Evolutionary conservation across 2,329 filamentous ascomycete genomes (phyloP), one percentile per base, ranked within the genome.

Genomic region (Exophiala phaeomuriformis): DNA sequence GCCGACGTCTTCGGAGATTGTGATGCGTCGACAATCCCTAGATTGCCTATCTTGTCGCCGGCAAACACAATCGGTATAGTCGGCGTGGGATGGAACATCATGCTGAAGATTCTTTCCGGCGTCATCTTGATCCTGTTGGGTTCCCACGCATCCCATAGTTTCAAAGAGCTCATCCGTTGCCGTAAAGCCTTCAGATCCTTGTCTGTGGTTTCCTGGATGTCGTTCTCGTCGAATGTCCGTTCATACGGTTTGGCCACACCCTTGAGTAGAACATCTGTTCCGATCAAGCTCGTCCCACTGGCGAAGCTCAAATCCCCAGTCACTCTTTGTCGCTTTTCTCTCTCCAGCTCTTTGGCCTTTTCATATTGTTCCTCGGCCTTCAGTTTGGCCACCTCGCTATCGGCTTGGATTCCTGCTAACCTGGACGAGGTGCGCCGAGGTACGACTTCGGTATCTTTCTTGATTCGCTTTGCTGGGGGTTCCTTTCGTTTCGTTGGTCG

Each of bases 51-150:
- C 67, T 98, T 98, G 65, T 98, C 93, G 7, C 91, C 91, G 0
- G 91, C 91, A 66, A 98, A 94, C 1, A 97, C 79, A 2, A 98
- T 75, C 0, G 90, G 83, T 64, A 97, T 97, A 2, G 90, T 83
- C 53, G 83, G 77, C 0, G 84, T 90, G 0, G 93, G 93, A 64
- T 98, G 93, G 62, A 98, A 91, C 0, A 85, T 83, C 63, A 97
- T 82, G 0, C 87, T 79, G 65, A 97, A 98, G 9, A 95, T 80
- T 49, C 91, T 76, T 62, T 95, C 89, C 0, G 90, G 90, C 0
- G 87, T 91, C 46, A 96, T 84, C 67, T 96, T 97, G 64, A 96
- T 93, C 86, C 88, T 81, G 64, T 85, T 90, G 0, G 90, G 90
- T 19, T 83, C 80, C 78, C 88, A 95, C 9, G 84, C 83, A 53